These are phyloP conservation scores for Basidiobolus meristosporus DNA, from an alignment of 371 early-diverging fungal species.

Conservation along the genomic window DNA sequence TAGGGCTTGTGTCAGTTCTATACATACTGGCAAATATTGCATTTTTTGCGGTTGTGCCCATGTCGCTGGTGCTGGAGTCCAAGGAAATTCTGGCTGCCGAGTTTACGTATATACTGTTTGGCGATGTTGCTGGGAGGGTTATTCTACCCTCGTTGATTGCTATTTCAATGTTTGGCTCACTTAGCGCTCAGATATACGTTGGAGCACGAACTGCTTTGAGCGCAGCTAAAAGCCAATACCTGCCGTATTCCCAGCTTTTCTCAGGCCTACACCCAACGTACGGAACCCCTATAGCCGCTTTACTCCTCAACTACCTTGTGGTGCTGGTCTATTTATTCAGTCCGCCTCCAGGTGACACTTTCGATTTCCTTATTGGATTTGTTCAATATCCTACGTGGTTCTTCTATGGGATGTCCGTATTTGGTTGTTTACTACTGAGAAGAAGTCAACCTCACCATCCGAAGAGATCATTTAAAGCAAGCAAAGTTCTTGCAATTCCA, in stretches of 20 bases:
- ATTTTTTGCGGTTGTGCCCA: conserved; percentile 61
- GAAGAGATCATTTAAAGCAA: too few relatives aligned
- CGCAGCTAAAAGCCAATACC: conserved; percentile 16
- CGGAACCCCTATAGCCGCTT: conserved; percentile 16
- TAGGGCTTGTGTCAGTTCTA: conserved; percentile 49
- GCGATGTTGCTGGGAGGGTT: conserved; percentile 10
- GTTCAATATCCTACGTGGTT: conserved; percentile 27
- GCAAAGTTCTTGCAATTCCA: too few relatives aligned
- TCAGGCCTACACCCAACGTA: conserved; percentile 9
- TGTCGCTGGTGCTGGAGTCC: conserved; percentile 18
- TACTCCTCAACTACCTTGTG: conserved; percentile 14
- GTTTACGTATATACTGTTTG: conserved; percentile 18
- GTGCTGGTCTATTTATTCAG: conserved; percentile 17
- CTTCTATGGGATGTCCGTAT: conserved; percentile 17
- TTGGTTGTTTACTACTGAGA: conserved; percentile 13
- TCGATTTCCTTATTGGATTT: conserved; percentile 21
- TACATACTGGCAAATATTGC: conserved; percentile 76
- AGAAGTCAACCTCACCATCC: conserved; percentile 14
- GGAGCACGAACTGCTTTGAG: conserved; percentile 16
- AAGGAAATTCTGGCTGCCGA: conserved; percentile 17
- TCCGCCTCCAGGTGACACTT: conserved; percentile 24
- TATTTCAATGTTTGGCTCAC: conserved; percentile 16
- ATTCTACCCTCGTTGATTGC: conserved; percentile 21
- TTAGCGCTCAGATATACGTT: conserved; percentile 17
- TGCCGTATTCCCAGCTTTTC: conserved; percentile 12